A percentile compares a stretch with the other conserved stretches of the same genome.
Evolutionary conservation across 108 stramenopile species (phyloP).

Genomic region (Stephanodiscus minutulus): DNA sequence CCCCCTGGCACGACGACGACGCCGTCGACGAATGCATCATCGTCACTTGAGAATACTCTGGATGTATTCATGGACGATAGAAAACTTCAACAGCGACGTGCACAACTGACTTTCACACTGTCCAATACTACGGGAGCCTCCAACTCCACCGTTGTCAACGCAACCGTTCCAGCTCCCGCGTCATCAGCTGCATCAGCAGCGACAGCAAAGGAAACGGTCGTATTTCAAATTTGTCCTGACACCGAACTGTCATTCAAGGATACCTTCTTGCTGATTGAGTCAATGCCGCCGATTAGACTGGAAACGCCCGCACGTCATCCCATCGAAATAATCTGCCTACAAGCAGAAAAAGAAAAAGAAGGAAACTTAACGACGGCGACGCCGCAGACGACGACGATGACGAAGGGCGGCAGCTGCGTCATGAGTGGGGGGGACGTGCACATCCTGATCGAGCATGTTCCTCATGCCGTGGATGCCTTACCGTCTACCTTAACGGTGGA

Average conservation of each 20-base stretch:
- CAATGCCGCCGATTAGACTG: background rate
- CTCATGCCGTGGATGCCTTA: background rate
- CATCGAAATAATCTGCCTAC: background rate
- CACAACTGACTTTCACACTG: background rate
- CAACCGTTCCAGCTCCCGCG: background rate
- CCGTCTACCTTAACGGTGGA: background rate
- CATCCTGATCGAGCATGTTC: slow-evolving; percentile 3
- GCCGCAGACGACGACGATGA: background rate
- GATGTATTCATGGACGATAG: slow-evolving; percentile 3
- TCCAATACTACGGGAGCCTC: background rate
- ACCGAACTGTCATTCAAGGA: slow-evolving; percentile 2
- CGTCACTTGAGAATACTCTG: background rate
- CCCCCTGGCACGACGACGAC: background rate
- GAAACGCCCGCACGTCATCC: slow-evolving; percentile 2
- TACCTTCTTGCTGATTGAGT: background rate
- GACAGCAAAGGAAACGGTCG: background rate
- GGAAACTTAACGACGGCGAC: background rate
- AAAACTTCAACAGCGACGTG: background rate
- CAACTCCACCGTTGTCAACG: background rate
- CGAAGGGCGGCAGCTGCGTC: background rate
- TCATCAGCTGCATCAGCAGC: background rate
- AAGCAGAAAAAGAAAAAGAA: background rate
- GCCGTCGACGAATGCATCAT: background rate
- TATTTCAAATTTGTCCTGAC: slow-evolving; percentile 6
- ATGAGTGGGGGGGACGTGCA: slow-evolving; percentile 7